Conservation (phyloP, 129 eudicot genomes). For the Lactuca saligna region DNA sequence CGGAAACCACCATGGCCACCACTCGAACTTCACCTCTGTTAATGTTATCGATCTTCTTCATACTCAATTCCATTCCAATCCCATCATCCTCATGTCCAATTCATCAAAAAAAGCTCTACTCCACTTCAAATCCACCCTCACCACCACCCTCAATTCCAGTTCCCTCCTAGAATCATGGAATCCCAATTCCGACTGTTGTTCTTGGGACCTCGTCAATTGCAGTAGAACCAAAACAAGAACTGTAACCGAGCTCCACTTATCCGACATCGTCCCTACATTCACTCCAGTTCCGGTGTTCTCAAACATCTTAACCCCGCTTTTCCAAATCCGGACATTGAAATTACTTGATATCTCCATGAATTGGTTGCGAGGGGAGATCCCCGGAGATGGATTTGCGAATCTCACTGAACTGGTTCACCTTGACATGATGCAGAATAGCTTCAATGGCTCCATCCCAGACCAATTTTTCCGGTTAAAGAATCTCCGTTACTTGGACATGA, state of each 20-base stretch:
- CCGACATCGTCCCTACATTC: conserved; percentile 20
- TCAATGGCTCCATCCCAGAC: conserved; percentile 36
- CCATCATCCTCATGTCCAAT: conserved; percentile 23
- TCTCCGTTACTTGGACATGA: conserved; percentile 34
- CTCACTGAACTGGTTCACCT: conserved; percentile 45
- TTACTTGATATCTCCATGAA: conserved; percentile 47
- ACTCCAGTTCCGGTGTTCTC: conserved; percentile 1
- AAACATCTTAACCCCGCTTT: conserved; percentile 40
- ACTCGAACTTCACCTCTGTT: neutral
- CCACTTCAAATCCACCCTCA: conserved; percentile 35
- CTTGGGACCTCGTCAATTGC: conserved; percentile 50
- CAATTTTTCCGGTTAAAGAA: conserved; percentile 24
- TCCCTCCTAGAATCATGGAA: conserved; percentile 52
- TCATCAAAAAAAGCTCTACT: conserved; percentile 31
- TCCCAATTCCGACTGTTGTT: conserved; percentile 43
- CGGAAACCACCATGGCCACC: conserved; percentile 18
- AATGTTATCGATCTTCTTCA: conserved; percentile 18
- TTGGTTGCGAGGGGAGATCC: conserved; percentile 35
- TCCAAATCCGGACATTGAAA: conserved; percentile 32
- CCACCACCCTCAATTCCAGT: conserved; percentile 30
- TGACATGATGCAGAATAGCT: conserved; percentile 47
- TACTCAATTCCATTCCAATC: conserved; percentile 25
- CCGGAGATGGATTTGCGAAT: conserved; percentile 38
- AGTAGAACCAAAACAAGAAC: neutral
- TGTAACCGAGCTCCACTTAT: conserved; percentile 36